Percentiles rank a stretch among this genome's conserved stretches.
phyloP scores from a whole-genome alignment of 306 rosid species.

The Canavalia ensiformis region DNA sequence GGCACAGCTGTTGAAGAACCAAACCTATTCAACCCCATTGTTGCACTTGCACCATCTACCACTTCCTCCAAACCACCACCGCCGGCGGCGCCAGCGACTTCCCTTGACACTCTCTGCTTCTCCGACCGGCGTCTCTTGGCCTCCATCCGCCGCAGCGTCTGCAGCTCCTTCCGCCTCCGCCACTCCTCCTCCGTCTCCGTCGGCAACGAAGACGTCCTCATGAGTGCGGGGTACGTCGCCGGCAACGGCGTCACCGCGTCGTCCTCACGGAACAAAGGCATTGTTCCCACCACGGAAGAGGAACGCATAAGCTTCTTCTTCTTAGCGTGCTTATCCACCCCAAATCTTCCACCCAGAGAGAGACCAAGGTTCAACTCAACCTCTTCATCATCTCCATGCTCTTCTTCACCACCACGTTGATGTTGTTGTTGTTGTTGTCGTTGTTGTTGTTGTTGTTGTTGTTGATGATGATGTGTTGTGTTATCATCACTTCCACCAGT shows the following conservation, averaged over 20 bases:
- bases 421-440: neutral
- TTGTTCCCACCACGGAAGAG: constrained; percentile 75
- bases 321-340: constrained; percentile 73
- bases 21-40: constrained; percentile 47
- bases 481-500: constrained; percentile 35
- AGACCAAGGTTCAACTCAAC: constrained; percentile 91
- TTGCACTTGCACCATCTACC: constrained; percentile 47
- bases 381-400: constrained; percentile 52
- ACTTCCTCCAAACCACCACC: constrained; percentile 55
- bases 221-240: constrained; percentile 50
- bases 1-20: constrained; percentile 45
- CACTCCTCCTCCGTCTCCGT: constrained; percentile 92
- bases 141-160: constrained; percentile 85
- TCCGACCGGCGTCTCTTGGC: constrained; percentile 88
- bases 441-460: neutral
- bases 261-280: constrained; percentile 67
- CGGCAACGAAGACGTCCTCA: constrained; percentile 86
- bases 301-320: constrained; percentile 75
- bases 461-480: neutral
- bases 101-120: constrained; percentile 76
- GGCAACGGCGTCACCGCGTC: constrained; percentile 48
- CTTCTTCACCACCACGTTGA: neutral
- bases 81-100: neutral
- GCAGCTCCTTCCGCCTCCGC: constrained; percentile 96
- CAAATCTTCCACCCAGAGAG: constrained; percentile 91